These are phyloP conservation scores for Delonix regia DNA, from an alignment of 306 rosid species.

Conservation along the genomic window DNA sequence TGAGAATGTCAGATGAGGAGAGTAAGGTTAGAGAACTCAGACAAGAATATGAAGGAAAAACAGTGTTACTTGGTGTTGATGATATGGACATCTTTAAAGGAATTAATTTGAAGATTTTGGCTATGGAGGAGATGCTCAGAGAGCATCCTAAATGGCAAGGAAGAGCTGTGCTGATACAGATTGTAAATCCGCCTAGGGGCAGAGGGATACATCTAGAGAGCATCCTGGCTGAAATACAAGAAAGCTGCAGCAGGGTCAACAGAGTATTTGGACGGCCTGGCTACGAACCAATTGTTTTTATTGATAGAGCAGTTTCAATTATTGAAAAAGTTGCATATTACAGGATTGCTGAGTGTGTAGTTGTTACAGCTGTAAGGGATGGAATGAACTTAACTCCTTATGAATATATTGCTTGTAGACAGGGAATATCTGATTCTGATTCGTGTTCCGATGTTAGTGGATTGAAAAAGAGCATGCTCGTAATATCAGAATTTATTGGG, in stretches of 20 bases:
- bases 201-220: conserved; percentile 68
- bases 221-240: conserved; percentile 58
- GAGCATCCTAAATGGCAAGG: conserved; percentile 77
- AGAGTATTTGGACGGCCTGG: conserved; percentile 65
- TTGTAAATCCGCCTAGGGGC: conserved; percentile 81
- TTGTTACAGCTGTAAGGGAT: conserved; percentile 86
- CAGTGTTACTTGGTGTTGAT: conserved; percentile 76
- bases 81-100: conserved; percentile 85
- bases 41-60: conserved; percentile 61
- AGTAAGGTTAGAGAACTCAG: conserved; percentile 55
- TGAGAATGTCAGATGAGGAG: conserved; percentile 67
- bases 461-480: conserved; percentile 81
- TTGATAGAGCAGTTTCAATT: conserved; percentile 60
- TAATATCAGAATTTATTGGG: conserved; percentile 82
- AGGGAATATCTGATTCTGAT: conserved; percentile 61
- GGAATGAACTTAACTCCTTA: conserved; percentile 88
- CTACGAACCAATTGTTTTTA: conserved; percentile 64
- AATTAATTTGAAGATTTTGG: conserved; percentile 75
- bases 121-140: conserved; percentile 81
- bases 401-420: conserved; percentile 80
- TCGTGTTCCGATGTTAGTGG: conserved; percentile 46
- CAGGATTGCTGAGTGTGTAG: conserved; percentile 84
- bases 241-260: conserved; percentile 64
- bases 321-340: conserved; percentile 69
- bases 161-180: conserved; percentile 76